Conservation (phyloP, 345 rosid genomes). For the Gossypium herbaceum region DNA sequence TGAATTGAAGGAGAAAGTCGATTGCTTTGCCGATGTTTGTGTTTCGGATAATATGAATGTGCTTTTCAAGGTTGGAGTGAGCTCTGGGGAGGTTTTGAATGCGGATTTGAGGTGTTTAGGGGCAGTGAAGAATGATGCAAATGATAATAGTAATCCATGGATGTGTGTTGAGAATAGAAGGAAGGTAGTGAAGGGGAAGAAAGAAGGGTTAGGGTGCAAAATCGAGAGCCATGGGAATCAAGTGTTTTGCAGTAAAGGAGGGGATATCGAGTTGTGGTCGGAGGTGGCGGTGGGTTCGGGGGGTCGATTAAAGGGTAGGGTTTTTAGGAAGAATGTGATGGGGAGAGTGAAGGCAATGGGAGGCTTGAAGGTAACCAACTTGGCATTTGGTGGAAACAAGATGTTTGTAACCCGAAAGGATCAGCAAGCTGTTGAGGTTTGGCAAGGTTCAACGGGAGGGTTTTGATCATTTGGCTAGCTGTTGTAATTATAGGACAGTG, state of each 20-base stretch:
- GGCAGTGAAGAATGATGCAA: slow-evolving; percentile 13
- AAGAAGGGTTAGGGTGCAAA: slow-evolving; percentile 73
- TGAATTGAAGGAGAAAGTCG: slow-evolving; percentile 70
- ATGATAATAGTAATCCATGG: slow-evolving; percentile 38
- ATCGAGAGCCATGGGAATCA: slow-evolving; percentile 77
- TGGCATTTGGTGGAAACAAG: slow-evolving; percentile 83
- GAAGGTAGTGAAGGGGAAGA: slow-evolving; percentile 56
- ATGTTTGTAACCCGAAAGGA: slow-evolving; percentile 74
- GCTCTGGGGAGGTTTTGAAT: slow-evolving; percentile 64
- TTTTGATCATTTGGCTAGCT: slow-evolving; percentile 2
- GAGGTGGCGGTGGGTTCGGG: slow-evolving; percentile 54
- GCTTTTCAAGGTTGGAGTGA: slow-evolving; percentile 69
- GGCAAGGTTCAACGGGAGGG: slow-evolving; percentile 57
- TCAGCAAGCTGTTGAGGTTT: slow-evolving; percentile 74
- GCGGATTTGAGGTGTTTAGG: slow-evolving; percentile 66
- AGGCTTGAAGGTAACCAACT: slow-evolving; percentile 52
- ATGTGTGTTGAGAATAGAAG: slow-evolving; percentile 55
- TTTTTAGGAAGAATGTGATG: slow-evolving; percentile 64
- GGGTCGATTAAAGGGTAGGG: slow-evolving; percentile 43
- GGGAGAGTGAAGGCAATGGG: slow-evolving; percentile 55
- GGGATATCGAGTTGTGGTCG: slow-evolving; percentile 73
- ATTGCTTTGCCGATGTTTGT: slow-evolving; percentile 82
- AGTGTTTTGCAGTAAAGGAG: slow-evolving; percentile 69
- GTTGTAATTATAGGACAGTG: neutral
- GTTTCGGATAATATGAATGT: slow-evolving; percentile 65